Percentiles rank a stretch among this genome's conserved stretches.
Conservation (phyloP, 148 eudicot species). For the Euryodendron excelsum region DNA sequence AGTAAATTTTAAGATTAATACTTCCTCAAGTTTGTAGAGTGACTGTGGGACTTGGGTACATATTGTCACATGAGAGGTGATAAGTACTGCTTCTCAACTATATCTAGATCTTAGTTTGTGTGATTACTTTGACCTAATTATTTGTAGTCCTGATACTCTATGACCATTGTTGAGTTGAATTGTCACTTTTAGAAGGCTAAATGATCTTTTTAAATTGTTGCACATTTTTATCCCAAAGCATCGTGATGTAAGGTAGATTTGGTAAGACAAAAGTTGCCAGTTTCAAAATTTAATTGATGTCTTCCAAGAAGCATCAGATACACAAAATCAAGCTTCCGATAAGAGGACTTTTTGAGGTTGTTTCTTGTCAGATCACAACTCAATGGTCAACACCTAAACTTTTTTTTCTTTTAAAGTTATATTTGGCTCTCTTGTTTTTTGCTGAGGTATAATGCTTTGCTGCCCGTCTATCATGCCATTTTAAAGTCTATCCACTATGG, state of each 20-base stretch:
- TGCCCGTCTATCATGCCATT: background rate
- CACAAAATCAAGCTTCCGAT: background rate
- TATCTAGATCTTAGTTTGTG: background rate
- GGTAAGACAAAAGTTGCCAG: background rate
- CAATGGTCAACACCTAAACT: background rate
- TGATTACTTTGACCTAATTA: background rate
- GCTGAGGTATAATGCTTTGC: background rate
- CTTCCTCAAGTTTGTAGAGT: background rate
- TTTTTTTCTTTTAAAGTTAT: background rate
- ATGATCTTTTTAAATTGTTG: background rate
- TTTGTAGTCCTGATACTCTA: background rate
- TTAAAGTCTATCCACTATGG: background rate
- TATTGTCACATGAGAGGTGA: background rate
- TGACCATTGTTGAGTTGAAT: background rate
- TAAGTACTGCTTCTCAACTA: background rate
- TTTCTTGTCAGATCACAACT: background rate
- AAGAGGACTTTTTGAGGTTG: background rate
- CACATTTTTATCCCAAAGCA: background rate
- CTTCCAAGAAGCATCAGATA: background rate
- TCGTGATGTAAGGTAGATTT: background rate
- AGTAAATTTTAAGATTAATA: background rate
- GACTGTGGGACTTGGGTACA: background rate
- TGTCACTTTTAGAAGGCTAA: background rate
- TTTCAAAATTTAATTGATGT: background rate
- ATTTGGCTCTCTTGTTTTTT: background rate